Evolutionary conservation across 2,329 filamentous ascomycete species (phyloP).

Genomic region (Ceratocystis eucalypticola): DNA sequence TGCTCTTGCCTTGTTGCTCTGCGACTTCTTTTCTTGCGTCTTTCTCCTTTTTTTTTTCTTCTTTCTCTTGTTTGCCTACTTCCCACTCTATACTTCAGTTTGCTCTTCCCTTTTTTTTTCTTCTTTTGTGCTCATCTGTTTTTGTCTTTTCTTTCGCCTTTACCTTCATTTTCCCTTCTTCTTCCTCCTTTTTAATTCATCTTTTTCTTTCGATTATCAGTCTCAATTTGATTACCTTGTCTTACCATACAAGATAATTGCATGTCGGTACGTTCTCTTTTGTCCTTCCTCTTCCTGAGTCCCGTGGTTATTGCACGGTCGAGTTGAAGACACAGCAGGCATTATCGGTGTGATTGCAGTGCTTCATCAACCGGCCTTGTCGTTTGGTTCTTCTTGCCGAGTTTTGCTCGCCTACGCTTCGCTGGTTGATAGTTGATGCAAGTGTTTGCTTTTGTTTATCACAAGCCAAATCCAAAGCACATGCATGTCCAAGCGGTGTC

Average conservation of each 20-base stretch:
- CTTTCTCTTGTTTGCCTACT: background rate
- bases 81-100: background rate
- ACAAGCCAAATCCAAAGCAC: background rate
- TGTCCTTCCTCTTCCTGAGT: background rate
- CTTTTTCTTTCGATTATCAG: background rate
- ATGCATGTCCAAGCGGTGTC: background rate
- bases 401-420: background rate
- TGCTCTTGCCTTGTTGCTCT: background rate
- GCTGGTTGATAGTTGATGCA: background rate
- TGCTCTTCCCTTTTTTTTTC: background rate
- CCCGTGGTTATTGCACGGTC: background rate
- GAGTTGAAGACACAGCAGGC: background rate
- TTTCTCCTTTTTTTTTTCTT: conserved; percentile 3
- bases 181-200: background rate
- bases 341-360: background rate
- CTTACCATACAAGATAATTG: background rate
- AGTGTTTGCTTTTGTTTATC: background rate
- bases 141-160: background rate
- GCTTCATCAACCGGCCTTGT: background rate
- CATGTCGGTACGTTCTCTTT: background rate
- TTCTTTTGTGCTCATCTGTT: conserved; percentile 4
- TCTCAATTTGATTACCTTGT: conserved; percentile 1
- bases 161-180: background rate
- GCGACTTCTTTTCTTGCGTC: background rate
- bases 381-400: background rate